phyloP scores from a whole-genome alignment of 768 basidiomycete species.

The Amanita phalloides region DNA sequence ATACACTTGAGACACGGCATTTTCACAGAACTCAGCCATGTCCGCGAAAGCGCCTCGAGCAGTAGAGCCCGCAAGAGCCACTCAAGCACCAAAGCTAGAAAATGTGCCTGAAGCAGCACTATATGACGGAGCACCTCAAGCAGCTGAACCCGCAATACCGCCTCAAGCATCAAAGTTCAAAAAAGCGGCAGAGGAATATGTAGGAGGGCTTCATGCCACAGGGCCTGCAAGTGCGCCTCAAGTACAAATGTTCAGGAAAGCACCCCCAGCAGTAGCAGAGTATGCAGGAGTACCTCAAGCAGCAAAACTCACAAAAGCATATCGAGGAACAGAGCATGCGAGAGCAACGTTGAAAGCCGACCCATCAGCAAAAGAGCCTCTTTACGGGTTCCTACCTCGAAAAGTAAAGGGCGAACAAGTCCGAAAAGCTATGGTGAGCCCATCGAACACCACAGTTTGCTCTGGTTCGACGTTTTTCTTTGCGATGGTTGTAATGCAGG shows the following conservation, averaged over 20 bases:
- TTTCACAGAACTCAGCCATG: conserved; percentile 12
- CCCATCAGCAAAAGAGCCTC: conserved; percentile 36
- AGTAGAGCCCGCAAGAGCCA: too few species aligned
- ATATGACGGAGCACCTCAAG: not conserved
- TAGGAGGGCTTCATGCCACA: too few species aligned
- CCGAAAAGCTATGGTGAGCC: conserved; percentile 36
- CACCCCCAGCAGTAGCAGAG: too few species aligned
- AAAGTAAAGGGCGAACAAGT: conserved; percentile 58
- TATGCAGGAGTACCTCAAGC: too few species aligned
- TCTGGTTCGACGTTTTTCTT: not conserved
- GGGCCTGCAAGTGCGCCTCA: too few species aligned
- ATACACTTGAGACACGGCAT: conserved; percentile 16
- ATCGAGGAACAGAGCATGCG: not conserved
- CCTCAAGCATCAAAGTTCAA: too few species aligned
- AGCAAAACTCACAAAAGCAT: too few species aligned
- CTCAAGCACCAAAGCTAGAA: too few species aligned
- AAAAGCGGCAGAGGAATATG: too few species aligned
- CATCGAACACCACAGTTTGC: not conserved
- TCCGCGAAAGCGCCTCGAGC: not conserved
- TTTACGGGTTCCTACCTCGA: conserved; percentile 67
- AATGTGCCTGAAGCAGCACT: too few species aligned
- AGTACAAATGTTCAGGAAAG: too few species aligned
- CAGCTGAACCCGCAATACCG: too few species aligned
- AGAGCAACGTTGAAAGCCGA: conserved; percentile 1
- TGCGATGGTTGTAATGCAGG: conserved; percentile 30